Conservation (phyloP, 371 early-diverging fungal genomes). For the Mortierella sp. region DNA sequence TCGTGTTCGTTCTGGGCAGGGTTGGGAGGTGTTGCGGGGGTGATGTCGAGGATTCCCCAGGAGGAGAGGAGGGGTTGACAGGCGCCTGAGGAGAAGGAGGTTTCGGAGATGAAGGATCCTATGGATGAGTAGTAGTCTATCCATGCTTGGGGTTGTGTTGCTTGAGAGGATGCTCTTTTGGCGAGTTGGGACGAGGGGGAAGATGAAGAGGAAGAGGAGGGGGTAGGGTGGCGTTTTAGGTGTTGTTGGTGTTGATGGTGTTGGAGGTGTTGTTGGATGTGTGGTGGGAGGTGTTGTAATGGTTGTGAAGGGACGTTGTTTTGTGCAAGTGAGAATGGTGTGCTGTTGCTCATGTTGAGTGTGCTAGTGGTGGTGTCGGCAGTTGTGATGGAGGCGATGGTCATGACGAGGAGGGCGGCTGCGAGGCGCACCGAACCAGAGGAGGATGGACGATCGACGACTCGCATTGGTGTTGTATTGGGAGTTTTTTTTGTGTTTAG, state of each 20-base stretch:
- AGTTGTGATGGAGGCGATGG: background rate
- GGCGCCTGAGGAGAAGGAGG: background rate
- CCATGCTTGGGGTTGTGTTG: conserved; percentile 13
- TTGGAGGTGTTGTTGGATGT: background rate
- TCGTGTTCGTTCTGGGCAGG: background rate
- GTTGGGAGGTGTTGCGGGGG: background rate
- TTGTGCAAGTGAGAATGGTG: background rate
- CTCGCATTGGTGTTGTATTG: background rate
- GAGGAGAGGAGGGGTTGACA: conserved; percentile 14
- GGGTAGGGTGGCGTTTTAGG: background rate
- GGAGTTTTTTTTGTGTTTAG: background rate
- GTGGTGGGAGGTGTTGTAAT: conserved; percentile 1
- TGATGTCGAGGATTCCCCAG: conserved; percentile 32
- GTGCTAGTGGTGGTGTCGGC: background rate
- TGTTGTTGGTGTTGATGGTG: background rate
- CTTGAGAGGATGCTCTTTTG: background rate
- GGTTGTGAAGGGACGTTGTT: background rate
- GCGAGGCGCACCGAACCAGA: background rate
- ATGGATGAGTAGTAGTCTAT: conserved; percentile 18
- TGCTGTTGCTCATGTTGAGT: background rate
- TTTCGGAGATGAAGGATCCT: conserved; percentile 11
- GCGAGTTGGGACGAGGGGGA: background rate
- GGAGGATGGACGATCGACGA: background rate
- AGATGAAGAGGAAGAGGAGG: background rate
- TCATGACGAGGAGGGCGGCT: background rate